Base-by-base conservation (phyloP, 2,329 filamentous ascomycete species). In the Pleurostoma richardsiae region DNA sequence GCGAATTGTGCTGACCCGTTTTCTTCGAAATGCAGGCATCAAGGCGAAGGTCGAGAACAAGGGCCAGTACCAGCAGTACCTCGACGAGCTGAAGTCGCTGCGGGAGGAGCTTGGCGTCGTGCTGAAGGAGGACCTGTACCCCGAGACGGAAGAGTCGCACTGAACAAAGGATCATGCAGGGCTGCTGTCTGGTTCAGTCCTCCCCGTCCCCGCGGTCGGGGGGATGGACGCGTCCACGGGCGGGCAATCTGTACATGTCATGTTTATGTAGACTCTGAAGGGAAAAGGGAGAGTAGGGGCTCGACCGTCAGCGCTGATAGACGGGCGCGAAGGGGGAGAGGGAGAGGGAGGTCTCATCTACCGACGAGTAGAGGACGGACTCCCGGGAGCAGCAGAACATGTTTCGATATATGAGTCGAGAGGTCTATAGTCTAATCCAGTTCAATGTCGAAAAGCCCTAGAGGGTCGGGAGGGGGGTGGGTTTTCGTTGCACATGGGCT, bases 1-100 rank as follows among this genome's bases (percentile, higher is more conserved):
- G 19, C 19, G 19, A 19, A 36, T 8, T 8, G 33, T 31, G 46
- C 46, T 47, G 41, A 42, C 40, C 29, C 31, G 26, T 42, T 38
- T 43, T n/a, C 6, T 19, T n/a, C n/a, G 31, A 19, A 47, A 54
- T 19, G 19, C 54, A 96, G 91, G 92, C 65, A 87, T 99, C 82
- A 96, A 96, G 79, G 89, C 90, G 73, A 99, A 99, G 84, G 94
- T 97, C 60, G 94, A 99, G 83, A 99, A 95, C 83, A 86, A 90
- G 73, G 82, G 83, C 64, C 94, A 99, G 78, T 99, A 99, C 77
- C 82, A 96, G 66, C 86, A 96, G 77, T 96, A 95, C 74, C 84
- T 99, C 52, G 80, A 88, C 65, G 89, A 96, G 77, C 89, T 99
- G 59, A 90, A 95, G 79, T 79, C 86, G 55, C 79, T 97, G 63